Conservation (phyloP, 2,329 filamentous ascomycete species). For the Botrytis paeoniae region DNA sequence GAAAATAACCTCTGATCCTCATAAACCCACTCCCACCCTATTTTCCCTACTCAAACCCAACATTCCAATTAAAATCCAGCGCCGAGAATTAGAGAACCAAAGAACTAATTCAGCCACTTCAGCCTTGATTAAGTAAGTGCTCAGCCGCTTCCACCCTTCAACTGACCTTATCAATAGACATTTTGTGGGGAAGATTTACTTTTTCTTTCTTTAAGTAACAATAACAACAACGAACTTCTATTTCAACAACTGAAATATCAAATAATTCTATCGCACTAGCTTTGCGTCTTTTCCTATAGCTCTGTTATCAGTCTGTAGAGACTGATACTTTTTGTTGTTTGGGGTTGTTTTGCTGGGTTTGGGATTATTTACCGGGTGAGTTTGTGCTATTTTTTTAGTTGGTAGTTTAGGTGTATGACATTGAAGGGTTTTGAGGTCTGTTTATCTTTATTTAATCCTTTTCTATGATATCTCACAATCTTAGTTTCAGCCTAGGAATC, state of each 20-base stretch:
- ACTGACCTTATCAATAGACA: background rate
- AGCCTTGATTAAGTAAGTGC: background rate
- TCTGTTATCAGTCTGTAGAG: accelerated
- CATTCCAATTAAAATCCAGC: accelerated
- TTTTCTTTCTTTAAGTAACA: background rate
- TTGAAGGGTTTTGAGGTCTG: too few relatives aligned
- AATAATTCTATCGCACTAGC: background rate
- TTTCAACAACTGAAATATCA: background rate
- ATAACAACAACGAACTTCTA: background rate
- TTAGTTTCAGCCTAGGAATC: accelerated
- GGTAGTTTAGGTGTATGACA: too few relatives aligned
- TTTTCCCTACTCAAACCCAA: background rate
- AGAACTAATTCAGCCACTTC: too few relatives aligned
- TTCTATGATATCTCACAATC: accelerated
- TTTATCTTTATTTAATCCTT: accelerated
- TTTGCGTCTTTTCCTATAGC: accelerated
- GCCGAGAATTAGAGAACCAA: background rate
- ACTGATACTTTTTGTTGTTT: background rate
- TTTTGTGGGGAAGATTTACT: background rate
- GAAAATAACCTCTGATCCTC: background rate
- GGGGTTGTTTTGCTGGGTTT: background rate
- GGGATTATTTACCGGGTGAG: background rate
- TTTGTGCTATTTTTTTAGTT: background rate
- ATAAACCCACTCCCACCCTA: accelerated
- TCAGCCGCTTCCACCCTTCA: background rate